Evolutionary conservation across 352 stramenopile species (phyloP), one percentile per base, ranked within the genome.

Genomic region (Phytophthora tubulina): DNA sequence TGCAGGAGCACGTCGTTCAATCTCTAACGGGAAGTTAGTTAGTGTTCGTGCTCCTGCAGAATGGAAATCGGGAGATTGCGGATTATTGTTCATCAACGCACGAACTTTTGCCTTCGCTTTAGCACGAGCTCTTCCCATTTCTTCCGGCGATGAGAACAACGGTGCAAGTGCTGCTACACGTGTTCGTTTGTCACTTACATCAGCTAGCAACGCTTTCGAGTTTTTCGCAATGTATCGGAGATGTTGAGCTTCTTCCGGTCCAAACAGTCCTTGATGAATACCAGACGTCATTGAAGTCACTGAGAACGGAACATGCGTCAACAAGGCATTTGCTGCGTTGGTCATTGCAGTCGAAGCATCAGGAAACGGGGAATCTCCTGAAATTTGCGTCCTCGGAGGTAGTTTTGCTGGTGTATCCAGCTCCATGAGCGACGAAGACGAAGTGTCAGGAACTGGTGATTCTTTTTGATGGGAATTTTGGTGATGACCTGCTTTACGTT

Each of bases 261-360:
- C 76, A 77, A 86, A 88, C 0, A 90, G n/a, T 0, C 75, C 76
- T 30, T 75, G 66, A 15, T 82, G 74, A 3, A 84, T 63, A 13
- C 79, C 81, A 3, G 71, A 72, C 0, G 70, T 79, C 6, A 87
- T 52, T 0, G 82, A 90, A 36, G 75, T 67, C 35, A 72, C 72
- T 70, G 80, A 82, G 39, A 87, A 85, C 9, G 80, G 76, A 21
- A 71, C 14, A 21, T 81, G 79, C 21, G 48, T 32, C 5, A 73
- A 15, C 21, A 85, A 55, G 31, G 66, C 46, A 2, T 17, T 69
- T 46, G 67, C 72, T 46, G 62, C 72, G 13, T 50, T 73, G 6
- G 57, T 73, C 55, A 79, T 62, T n/a, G 57, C 72, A 2, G 31
- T 55, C 3, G 70, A 70, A n/a, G 70, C 50, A 46, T 73, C 55